Evolutionary conservation across 2,329 filamentous ascomycete genomes (phyloP).

Genomic region (Annulohypoxylon truncatum): DNA sequence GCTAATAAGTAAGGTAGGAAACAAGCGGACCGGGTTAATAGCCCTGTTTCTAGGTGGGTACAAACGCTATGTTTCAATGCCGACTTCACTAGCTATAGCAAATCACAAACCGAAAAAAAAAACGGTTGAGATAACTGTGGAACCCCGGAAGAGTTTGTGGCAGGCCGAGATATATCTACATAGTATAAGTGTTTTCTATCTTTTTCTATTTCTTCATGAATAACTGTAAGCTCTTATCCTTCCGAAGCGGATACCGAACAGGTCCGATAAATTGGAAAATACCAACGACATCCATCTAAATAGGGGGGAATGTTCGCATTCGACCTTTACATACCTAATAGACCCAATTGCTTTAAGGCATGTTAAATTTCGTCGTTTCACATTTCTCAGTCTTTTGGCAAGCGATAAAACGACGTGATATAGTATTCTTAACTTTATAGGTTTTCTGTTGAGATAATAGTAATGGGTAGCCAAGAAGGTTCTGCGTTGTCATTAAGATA

Average conservation of each 20-base stretch:
- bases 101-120: slow-evolving; percentile 1
- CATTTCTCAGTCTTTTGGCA: neutral
- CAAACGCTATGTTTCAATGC: neutral
- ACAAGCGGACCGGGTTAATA: neutral
- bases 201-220: too few relatives aligned
- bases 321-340: neutral
- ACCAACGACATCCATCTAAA: neutral
- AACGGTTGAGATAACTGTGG: slow-evolving; percentile 24
- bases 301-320: neutral
- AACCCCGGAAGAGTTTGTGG: slow-evolving; percentile 7
- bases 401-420: neutral
- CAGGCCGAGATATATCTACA: neutral
- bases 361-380: neutral
- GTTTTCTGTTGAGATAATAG: neutral
- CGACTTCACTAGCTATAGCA: neutral
- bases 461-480: slow-evolving; percentile 6
- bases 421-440: neutral
- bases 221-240: too few relatives aligned
- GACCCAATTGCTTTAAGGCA: neutral
- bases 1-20: neutral
- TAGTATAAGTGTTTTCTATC: neutral
- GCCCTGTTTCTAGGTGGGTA: slow-evolving; percentile 2
- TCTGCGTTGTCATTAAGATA: slow-evolving; percentile 1
- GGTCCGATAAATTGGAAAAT: neutral
- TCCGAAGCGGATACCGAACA: too few relatives aligned